Conservation (phyloP, 148 eudicot genomes). For the Rhododendron henanense region DNA sequence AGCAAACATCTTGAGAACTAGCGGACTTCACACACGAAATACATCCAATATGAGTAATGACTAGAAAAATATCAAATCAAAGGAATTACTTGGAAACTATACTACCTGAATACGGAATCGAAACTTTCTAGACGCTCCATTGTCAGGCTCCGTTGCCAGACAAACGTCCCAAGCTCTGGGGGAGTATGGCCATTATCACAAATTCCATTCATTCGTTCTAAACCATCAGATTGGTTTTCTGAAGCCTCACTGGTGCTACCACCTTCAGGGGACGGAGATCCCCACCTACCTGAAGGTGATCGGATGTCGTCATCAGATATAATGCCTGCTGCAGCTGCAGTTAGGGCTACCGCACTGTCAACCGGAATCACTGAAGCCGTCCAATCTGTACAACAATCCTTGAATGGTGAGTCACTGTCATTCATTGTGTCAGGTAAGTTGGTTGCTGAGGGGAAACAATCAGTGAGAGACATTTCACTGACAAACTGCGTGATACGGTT, state of each 20-base stretch:
- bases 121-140: slow-evolving; percentile 54
- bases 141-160: slow-evolving; percentile 29
- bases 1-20: background rate
- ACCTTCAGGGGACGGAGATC: slow-evolving; percentile 51
- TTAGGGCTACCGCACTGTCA: slow-evolving; percentile 61
- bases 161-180: slow-evolving; percentile 32
- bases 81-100: background rate
- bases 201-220: background rate
- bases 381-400: slow-evolving; percentile 47
- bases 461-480: slow-evolving; percentile 57
- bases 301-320: slow-evolving; percentile 49
- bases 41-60: background rate
- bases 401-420: slow-evolving; percentile 33
- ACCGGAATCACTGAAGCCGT: slow-evolving; percentile 79
- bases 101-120: slow-evolving; percentile 68
- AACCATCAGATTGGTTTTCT: slow-evolving; percentile 15
- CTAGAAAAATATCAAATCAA: background rate
- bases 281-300: slow-evolving; percentile 53
- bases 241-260: slow-evolving; percentile 59
- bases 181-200: slow-evolving; percentile 39
- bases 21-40: background rate
- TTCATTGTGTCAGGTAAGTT: slow-evolving; percentile 32
- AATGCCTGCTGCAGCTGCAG: slow-evolving; percentile 84
- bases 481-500: slow-evolving; percentile 82
- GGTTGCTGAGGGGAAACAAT: slow-evolving; percentile 33